phyloP scores from a whole-genome alignment of 1,139 yeast species.

The Suhomyces anneliseae region DNA sequence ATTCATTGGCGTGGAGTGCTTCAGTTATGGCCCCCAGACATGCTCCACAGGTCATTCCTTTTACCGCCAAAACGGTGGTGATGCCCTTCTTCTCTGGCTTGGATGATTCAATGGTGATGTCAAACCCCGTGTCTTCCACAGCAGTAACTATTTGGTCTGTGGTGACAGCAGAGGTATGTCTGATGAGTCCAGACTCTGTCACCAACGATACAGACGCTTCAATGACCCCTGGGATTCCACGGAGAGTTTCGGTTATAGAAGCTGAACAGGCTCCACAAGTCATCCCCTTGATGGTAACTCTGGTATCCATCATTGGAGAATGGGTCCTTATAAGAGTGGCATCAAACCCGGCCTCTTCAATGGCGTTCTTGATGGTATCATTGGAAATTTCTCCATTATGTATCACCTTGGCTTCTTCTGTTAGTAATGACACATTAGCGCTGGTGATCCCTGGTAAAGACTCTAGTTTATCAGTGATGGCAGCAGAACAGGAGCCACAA shows the following conservation, averaged over 20 bases:
- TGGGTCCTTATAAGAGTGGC: conserved; percentile 18
- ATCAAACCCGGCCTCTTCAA: conserved; percentile 42
- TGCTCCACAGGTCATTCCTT: conserved; percentile 45
- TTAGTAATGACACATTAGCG: conserved; percentile 35
- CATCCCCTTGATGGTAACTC: conserved; percentile 59
- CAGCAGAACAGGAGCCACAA: conserved; percentile 38
- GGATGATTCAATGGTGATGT: conserved; percentile 37
- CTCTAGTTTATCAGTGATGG: conserved; percentile 28
- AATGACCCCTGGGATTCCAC: conserved; percentile 47
- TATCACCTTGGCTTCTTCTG: conserved; percentile 36
- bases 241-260: conserved; percentile 58
- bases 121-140: conserved; percentile 80
- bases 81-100: background rate
- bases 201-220: conserved; percentile 64
- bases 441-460: conserved; percentile 23
- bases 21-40: conserved; percentile 41
- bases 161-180: conserved; percentile 37
- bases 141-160: conserved; percentile 40
- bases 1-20: conserved; percentile 24
- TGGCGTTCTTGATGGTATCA: conserved; percentile 17
- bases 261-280: conserved; percentile 83
- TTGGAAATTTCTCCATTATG: conserved; percentile 16
- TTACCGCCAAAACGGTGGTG: conserved; percentile 15
- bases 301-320: conserved; percentile 8
- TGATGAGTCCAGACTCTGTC: conserved; percentile 68